phyloP scores from a whole-genome alignment of 768 basidiomycete species.

The Holtermannia corniformis region DNA sequence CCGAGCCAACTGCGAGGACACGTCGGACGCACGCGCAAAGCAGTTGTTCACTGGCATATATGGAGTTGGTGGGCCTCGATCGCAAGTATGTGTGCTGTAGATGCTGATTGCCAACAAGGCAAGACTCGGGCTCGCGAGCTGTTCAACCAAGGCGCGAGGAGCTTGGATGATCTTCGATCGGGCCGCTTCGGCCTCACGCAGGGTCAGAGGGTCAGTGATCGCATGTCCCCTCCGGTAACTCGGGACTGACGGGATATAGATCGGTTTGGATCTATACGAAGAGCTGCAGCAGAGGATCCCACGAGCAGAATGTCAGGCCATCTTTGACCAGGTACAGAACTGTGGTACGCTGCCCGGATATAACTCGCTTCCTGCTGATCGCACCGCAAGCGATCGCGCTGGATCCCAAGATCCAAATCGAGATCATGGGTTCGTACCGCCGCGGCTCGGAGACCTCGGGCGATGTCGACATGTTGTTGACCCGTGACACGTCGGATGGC shows the following conservation, averaged over 20 bases:
- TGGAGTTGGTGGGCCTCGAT: constrained; percentile 58
- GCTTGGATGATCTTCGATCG: constrained; percentile 60
- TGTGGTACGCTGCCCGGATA: too few relatives aligned
- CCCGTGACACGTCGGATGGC: constrained; percentile 62
- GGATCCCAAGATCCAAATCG: constrained; percentile 61
- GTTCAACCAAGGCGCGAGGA: constrained; percentile 66
- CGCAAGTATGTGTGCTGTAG: neutral
- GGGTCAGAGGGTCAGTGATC: constrained; percentile 31
- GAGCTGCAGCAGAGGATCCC: constrained; percentile 84
- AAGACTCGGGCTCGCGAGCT: constrained; percentile 59
- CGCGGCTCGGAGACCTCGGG: constrained; percentile 77
- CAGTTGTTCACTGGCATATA: constrained; percentile 67
- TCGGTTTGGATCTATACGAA: constrained; percentile 43
- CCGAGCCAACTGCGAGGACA: constrained; percentile 30
- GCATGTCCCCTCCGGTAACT: neutral
- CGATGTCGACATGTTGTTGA: constrained; percentile 84
- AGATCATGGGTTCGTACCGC: constrained; percentile 88
- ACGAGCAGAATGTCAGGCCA: constrained; percentile 61
- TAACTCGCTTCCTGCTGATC: neutral
- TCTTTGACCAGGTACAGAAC: constrained; percentile 63
- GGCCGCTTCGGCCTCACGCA: constrained; percentile 56
- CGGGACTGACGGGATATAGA: constrained; percentile 1
- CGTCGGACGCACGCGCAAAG: constrained; percentile 17
- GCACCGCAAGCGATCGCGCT: too few relatives aligned
- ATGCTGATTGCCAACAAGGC: constrained; percentile 33